Evolutionary conservation across 495 filamentous ascomycete species (phyloP), one percentile per base, ranked within the genome.

Genomic region (Penicillium steckii): DNA sequence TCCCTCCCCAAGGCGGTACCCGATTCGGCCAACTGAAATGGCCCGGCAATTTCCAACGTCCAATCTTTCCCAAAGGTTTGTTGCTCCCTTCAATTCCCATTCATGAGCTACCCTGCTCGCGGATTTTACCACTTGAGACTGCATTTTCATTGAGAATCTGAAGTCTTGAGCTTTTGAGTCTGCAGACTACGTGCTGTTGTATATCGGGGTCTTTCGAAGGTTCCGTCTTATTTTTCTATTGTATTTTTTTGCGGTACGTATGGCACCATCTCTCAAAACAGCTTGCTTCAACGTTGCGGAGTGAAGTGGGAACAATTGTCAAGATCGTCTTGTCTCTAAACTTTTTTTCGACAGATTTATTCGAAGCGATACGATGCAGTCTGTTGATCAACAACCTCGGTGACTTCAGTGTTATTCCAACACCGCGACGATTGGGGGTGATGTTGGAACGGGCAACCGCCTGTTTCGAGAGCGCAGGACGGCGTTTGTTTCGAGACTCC

Each of bases 361-460:
- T 9, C 4, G 38, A 38, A 42, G 52, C 64, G 64, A 68, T 66
- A 73, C 64, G 62, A 58, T 65, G 61, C 60, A 46, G 47, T 52
- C 52, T 30, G 29, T 51, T 23, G 38, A 57, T 48, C 33, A 40
- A n/a, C n/a, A n/a, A 48, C 22, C 45, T 47, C 55, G 66, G 62
- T 66, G 64, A 70, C 51, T 60, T 55, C 33, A 64, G 49, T 59
- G 57, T 65, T 59, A 56, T 65, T 58, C 63, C 55, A 54, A 68
- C 48, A 67, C 69, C 52, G 79, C 74, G 41, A 69, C 76, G 35
- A 74, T 83, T 58, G 74, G 70, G 26, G 73, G 77, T 77, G 64
- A 95, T 95, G 90, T 86, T 93, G 71, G 89, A 95, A 86, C 86
- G 85, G 68, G 87, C 86, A 48, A 83, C 83, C 52, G 80, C 81